phyloP scores from a whole-genome alignment of 1,139 yeast species.

The Groenewaldozyma sp. region DNA sequence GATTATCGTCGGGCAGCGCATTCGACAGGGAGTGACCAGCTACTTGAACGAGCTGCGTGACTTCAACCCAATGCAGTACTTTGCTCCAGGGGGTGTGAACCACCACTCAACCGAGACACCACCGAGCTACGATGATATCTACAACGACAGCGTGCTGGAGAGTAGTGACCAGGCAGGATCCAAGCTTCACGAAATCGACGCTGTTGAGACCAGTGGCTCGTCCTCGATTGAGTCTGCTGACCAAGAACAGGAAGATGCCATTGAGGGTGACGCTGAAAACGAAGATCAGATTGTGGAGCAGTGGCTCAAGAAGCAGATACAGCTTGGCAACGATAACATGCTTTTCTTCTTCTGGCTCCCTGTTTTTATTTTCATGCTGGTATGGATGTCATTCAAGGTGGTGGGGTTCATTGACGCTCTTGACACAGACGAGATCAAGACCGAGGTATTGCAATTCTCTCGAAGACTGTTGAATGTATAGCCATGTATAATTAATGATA shows the following conservation, averaged over 20 bases:
- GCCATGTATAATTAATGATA: neutral
- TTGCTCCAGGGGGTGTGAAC: no score
- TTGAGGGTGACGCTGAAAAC: conserved; percentile 9
- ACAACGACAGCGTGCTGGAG: conserved; percentile 39
- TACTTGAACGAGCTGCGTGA: neutral
- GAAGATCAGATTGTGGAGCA: conserved; percentile 22
- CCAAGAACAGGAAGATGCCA: conserved; percentile 10
- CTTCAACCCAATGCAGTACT: conserved; percentile 5
- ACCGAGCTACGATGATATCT: conserved; percentile 75
- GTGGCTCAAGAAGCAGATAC: conserved; percentile 33
- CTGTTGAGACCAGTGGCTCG: conserved; percentile 12
- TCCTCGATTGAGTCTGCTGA: neutral
- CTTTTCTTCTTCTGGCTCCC: conserved; percentile 64
- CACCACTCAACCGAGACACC: conserved; percentile 17
- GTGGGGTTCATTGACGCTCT: conserved; percentile 11
- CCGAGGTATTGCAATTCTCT: conserved; percentile 3
- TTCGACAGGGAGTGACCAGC: neutral
- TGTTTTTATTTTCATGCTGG: conserved; percentile 23
- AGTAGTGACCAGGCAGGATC: conserved; percentile 31
- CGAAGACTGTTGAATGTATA: conserved; percentile 1
- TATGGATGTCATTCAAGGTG: conserved; percentile 20
- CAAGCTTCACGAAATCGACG: conserved; percentile 16
- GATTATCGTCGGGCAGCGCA: neutral
- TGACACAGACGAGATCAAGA: conserved; percentile 8
- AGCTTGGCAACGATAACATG: conserved; percentile 74